These are phyloP conservation scores for Entonaema liquescens DNA, from an alignment of 495 filamentous ascomycete genomes.

Conservation along the genomic window DNA sequence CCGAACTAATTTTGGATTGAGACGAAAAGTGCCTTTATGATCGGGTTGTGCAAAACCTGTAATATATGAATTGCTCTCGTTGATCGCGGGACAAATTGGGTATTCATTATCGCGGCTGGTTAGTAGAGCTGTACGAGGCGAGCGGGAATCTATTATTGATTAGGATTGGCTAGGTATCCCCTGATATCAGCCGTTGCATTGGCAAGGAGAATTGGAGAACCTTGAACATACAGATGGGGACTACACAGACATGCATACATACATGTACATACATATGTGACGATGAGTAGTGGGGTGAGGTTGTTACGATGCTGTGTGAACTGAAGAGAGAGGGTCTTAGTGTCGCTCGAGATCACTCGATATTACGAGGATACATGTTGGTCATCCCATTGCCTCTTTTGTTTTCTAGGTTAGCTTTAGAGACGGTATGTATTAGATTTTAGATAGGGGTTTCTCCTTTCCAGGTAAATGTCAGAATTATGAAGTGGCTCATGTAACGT, in stretches of 20 bases:
- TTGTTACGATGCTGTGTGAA: constrained; percentile 34
- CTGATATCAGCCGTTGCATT: constrained; percentile 33
- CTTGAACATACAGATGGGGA: background rate
- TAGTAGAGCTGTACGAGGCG: constrained; percentile 25
- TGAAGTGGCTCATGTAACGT: constrained; percentile 9
- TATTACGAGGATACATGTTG: constrained; percentile 4
- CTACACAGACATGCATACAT: background rate
- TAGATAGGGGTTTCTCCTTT: background rate
- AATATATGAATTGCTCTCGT: constrained; percentile 35
- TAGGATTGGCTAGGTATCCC: constrained; percentile 29
- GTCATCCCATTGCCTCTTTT: constrained; percentile 27
- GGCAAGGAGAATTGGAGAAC: constrained; percentile 29
- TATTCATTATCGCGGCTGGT: constrained; percentile 10
- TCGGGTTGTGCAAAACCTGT: constrained; percentile 8
- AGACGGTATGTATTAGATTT: constrained; percentile 7
- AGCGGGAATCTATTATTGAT: constrained; percentile 18
- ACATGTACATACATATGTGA: constrained; percentile 9
- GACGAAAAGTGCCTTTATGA: constrained; percentile 16
- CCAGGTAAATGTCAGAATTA: constrained; percentile 11
- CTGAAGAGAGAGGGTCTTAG: constrained; percentile 22
- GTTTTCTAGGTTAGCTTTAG: constrained; percentile 7
- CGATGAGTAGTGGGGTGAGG: constrained; percentile 39
- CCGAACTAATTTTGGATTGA: constrained; percentile 8
- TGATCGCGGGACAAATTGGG: constrained; percentile 25
- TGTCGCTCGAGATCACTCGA: constrained; percentile 32